phyloP scores from a whole-genome alignment of 305 asterid species.

The Stenogyne calaminthoides region DNA sequence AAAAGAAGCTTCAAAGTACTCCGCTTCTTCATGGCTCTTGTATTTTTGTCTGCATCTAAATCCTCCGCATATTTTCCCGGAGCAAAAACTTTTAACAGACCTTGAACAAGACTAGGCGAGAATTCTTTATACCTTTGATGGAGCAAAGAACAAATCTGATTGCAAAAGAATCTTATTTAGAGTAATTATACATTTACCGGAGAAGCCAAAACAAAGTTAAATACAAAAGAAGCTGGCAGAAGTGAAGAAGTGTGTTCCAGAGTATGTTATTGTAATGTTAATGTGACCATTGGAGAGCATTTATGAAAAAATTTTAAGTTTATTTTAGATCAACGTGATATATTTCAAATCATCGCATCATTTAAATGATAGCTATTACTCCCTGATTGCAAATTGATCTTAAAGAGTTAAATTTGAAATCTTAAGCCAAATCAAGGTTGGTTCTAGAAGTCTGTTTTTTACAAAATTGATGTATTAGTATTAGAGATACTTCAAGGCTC shows the following conservation, averaged over 20 bases:
- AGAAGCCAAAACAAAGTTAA: slow-evolving; percentile 20
- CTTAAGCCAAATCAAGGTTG: slow-evolving; percentile 1
- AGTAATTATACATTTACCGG: not conserved
- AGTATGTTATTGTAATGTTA: slow-evolving; percentile 2
- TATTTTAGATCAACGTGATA: slow-evolving; percentile 11
- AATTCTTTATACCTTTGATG: slow-evolving; percentile 98
- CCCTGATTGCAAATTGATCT: not conserved
- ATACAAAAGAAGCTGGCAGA: slow-evolving; percentile 11
- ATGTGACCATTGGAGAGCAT: slow-evolving; percentile 3
- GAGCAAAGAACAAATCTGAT: slow-evolving; percentile 95
- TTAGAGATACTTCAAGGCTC: slow-evolving; percentile 3
- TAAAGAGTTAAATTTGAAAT: not conserved
- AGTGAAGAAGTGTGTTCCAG: not conserved
- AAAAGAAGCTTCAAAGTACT: slow-evolving; percentile 92
- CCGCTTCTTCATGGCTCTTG: slow-evolving; percentile 96
- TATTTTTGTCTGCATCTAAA: slow-evolving; percentile 80
- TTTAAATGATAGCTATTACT: slow-evolving; percentile 1
- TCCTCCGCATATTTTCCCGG: slow-evolving; percentile 89
- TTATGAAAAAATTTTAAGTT: not conserved
- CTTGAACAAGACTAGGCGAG: slow-evolving; percentile 93
- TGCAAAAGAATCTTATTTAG: slow-evolving; percentile 32
- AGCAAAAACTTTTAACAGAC: slow-evolving; percentile 77
- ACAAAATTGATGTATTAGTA: not conserved
- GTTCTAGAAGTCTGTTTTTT: not conserved
- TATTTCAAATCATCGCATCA: slow-evolving; percentile 12